phyloP scores from a whole-genome alignment of 768 basidiomycete genomes.

The Macrolepiota dolichaula region DNA sequence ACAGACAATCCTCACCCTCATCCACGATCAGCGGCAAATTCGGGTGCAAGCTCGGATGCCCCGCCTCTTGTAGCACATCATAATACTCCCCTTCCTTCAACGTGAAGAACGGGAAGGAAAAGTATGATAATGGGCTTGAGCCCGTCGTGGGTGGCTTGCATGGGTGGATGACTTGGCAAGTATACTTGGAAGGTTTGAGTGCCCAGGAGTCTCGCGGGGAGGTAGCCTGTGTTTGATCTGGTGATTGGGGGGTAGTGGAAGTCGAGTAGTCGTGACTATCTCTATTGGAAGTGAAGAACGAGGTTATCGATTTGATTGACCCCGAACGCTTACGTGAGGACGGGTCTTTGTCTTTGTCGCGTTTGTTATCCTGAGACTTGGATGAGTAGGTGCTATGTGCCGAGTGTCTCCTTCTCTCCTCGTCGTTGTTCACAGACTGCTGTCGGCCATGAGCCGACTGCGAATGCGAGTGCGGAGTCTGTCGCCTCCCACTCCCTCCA shows the following conservation, averaged over 20 bases:
- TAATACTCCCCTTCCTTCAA: constrained; percentile 60
- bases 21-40: constrained; percentile 78
- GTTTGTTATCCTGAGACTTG: constrained; percentile 10
- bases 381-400: background rate
- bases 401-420: background rate
- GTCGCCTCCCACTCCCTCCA: constrained; percentile 15
- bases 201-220: constrained; percentile 41
- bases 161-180: constrained; percentile 65
- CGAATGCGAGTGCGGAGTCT: too few species aligned
- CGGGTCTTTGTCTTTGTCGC: constrained; percentile 11
- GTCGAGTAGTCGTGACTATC: constrained; percentile 14
- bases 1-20: constrained; percentile 72
- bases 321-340: constrained; percentile 27
- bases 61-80: constrained; percentile 70
- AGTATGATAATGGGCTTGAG: constrained; percentile 40
- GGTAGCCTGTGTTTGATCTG: constrained; percentile 17
- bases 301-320: constrained; percentile 31
- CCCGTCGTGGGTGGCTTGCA: constrained; percentile 63
- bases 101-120: constrained; percentile 73
- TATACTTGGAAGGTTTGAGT: constrained; percentile 52
- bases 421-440: constrained; percentile 25
- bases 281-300: constrained; percentile 28
- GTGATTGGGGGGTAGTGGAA: constrained; percentile 14
- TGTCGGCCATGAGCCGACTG: constrained; percentile 5
- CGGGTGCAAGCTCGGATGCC: constrained; percentile 72